phyloP scores from a whole-genome alignment of 1,284 basidiomycete genomes.

The Neolentinus lepideus region DNA sequence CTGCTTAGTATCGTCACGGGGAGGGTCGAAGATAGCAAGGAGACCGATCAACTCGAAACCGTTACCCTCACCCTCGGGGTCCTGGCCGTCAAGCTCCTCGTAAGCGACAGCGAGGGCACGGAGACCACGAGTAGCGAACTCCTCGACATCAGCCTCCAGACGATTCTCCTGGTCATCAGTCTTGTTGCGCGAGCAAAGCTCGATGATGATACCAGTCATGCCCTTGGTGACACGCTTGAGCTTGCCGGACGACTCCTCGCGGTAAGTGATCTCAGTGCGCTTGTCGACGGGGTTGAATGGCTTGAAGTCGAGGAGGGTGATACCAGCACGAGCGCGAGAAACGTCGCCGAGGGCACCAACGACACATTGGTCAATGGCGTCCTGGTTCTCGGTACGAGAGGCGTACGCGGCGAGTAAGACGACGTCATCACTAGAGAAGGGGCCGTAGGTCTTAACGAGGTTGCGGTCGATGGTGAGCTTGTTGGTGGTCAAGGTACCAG shows the following conservation, averaged over 20 bases:
- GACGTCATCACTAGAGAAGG: conserved; percentile 86
- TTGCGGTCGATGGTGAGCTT: conserved; percentile 96
- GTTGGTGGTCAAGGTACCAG: conserved; percentile 96
- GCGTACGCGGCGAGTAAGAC: conserved; percentile 93
- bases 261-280: conserved; percentile 98
- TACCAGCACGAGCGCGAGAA: conserved; percentile 77
- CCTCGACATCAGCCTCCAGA: conserved; percentile 93
- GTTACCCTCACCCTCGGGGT: conserved; percentile 80
- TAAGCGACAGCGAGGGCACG: conserved; percentile 95
- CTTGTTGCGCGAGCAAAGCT: conserved; percentile 96
- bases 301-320: conserved; percentile 97
- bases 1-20: conserved; percentile 97
- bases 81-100: conserved; percentile 85
- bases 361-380: conserved; percentile 91
- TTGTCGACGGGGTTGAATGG: conserved; percentile 99
- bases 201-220: conserved; percentile 96
- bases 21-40: conserved; percentile 96
- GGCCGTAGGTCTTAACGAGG: conserved; percentile 88
- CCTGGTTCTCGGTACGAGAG: conserved; percentile 98
- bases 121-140: conserved; percentile 93
- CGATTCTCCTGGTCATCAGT: conserved; percentile 84
- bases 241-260: conserved; percentile 88
- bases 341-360: conserved; percentile 76
- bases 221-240: conserved; percentile 99
- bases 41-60: conserved; percentile 98